Evolutionary conservation across 106 monocot species (phyloP).

Genomic region (Acanthochlamys bracteata): DNA sequence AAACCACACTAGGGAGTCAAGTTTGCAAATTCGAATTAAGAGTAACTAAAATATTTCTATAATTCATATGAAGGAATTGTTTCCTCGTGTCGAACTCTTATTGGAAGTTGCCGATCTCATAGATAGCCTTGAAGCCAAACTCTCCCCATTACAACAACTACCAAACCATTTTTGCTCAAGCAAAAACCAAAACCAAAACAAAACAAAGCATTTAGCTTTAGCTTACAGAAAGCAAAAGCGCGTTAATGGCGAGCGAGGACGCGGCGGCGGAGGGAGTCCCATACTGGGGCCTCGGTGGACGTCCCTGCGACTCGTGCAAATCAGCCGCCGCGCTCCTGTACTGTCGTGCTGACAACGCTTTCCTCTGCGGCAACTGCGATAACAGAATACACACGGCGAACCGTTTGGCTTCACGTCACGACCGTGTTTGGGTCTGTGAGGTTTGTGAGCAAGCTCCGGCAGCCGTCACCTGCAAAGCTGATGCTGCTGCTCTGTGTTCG

Average conservation of each 20-base stretch:
- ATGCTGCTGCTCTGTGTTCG: slow-evolving; percentile 29
- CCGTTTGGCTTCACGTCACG: slow-evolving; percentile 34
- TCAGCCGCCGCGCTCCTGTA: slow-evolving; percentile 24
- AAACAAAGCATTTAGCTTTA: neutral
- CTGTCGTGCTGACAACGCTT: slow-evolving; percentile 41
- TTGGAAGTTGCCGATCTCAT: neutral
- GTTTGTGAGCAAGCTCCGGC: slow-evolving; percentile 47
- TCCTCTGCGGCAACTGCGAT: slow-evolving; percentile 37
- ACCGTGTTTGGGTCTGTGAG: slow-evolving; percentile 51
- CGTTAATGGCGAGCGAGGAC: slow-evolving; percentile 1
- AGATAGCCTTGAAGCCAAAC: neutral
- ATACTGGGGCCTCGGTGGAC: slow-evolving; percentile 3
- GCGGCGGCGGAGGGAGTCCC: neutral
- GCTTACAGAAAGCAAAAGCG: neutral
- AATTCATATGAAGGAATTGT: neutral
- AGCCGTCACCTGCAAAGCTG: slow-evolving; percentile 42
- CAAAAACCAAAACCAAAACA: no score
- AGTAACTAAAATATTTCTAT: no score
- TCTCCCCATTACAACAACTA: neutral
- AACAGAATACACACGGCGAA: slow-evolving; percentile 31
- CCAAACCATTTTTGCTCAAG: no score
- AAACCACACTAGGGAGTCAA: no score
- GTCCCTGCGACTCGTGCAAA: slow-evolving; percentile 16
- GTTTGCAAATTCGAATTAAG: no score
- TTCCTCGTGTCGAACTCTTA: neutral